Conservation (phyloP, 2,329 filamentous ascomycete species). For the Fusarium equiseti region DNA sequence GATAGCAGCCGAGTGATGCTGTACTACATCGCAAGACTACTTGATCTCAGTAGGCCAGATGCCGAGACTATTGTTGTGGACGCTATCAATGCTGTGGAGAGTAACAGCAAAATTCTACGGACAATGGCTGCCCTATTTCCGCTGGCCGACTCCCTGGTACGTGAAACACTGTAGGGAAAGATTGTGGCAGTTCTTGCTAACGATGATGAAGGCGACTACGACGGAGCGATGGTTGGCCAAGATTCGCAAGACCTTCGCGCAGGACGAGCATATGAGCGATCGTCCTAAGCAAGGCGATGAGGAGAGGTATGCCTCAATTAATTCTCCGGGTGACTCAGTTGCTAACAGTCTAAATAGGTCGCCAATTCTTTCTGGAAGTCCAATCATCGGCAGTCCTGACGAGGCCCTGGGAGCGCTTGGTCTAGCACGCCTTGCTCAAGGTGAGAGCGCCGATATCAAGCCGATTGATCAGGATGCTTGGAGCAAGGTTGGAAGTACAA, state of each 20-base stretch:
- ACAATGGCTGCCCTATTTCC: conserved; percentile 56
- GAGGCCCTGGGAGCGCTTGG: conserved; percentile 43
- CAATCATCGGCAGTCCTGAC: conserved; percentile 34
- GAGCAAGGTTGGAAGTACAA: conserved; percentile 28
- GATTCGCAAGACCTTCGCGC: conserved; percentile 50
- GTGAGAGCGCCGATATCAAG: conserved; percentile 40
- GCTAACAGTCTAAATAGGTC: conserved; percentile 35
- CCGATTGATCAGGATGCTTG: conserved; percentile 26
- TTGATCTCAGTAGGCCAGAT: conserved; percentile 53
- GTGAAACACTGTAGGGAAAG: conserved; percentile 12
- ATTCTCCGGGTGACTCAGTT: neutral
- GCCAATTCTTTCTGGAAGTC: conserved; percentile 33
- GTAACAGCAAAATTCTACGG: conserved; percentile 53
- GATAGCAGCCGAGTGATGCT: conserved; percentile 62
- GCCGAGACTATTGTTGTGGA: conserved; percentile 54
- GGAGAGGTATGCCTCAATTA: conserved; percentile 26
- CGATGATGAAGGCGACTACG: conserved; percentile 49
- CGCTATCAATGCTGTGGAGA: conserved; percentile 56
- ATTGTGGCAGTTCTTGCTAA: neutral
- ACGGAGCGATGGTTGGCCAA: conserved; percentile 56
- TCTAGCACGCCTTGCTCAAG: conserved; percentile 41
- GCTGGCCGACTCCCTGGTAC: conserved; percentile 55
- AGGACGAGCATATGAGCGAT: conserved; percentile 48
- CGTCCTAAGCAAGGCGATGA: conserved; percentile 29
- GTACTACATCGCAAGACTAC: conserved; percentile 60